Conservation (phyloP, 192 early-diverging fungal species). For the Umbelopsis sp. region DNA sequence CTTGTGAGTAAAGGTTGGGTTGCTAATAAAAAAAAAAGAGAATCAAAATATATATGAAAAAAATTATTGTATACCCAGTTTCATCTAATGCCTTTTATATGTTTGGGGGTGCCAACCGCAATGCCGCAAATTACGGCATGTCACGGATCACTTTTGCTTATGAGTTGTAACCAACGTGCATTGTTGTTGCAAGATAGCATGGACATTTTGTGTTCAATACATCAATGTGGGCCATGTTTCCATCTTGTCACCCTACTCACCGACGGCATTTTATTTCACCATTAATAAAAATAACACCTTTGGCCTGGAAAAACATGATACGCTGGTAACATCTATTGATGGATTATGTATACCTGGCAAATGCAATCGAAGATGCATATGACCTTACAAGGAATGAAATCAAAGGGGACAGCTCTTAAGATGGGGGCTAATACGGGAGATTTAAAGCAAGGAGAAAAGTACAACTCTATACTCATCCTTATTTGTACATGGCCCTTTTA, state of each 20-base stretch:
- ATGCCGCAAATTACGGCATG: not conserved
- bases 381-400: not conserved
- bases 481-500: not conserved
- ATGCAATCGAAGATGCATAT: not conserved
- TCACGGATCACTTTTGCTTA: not conserved
- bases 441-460: not conserved
- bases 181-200: not conserved
- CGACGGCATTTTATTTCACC: too few species aligned
- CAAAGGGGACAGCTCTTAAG: not conserved
- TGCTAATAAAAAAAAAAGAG: too few species aligned
- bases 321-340: not conserved
- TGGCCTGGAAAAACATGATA: not conserved
- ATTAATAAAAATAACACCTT: too few species aligned
- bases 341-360: not conserved
- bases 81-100: not conserved
- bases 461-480: not conserved
- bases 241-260: too few species aligned
- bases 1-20: too few species aligned
- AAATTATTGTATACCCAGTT: not conserved
- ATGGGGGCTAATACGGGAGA: conserved; percentile 7
- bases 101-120: not conserved
- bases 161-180: too few species aligned
- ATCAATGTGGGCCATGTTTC: too few species aligned
- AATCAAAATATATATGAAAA: conserved; percentile 11
- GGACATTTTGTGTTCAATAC: not conserved